phyloP scores from a whole-genome alignment of 73 alveolate species.

The Paramecium pentaurelia region DNA sequence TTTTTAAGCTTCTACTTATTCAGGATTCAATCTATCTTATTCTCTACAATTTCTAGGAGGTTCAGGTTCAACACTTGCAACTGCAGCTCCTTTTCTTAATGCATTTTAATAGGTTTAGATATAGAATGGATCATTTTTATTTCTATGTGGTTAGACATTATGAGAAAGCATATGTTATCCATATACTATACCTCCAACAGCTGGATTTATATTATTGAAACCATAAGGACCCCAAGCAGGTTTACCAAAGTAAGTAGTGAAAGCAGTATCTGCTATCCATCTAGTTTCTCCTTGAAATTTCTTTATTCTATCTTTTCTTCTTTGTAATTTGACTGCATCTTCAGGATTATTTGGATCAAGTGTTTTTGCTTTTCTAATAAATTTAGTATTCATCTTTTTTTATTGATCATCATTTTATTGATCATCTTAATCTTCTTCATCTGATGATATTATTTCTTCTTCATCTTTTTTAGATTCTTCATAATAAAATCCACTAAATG shows the following conservation, averaged over 20 bases:
- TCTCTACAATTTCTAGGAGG: slow-evolving; percentile 86
- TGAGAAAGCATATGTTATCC: slow-evolving; percentile 95
- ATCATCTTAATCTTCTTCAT: neutral
- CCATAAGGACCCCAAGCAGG: slow-evolving; percentile 98
- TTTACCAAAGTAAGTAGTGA: slow-evolving; percentile 94
- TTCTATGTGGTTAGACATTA: slow-evolving; percentile 91
- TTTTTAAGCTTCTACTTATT: slow-evolving; percentile 53
- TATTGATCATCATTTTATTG: neutral
- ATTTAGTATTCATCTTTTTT: slow-evolving; percentile 36
- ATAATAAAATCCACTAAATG: neutral
- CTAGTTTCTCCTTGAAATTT: slow-evolving; percentile 86
- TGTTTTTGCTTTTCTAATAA: slow-evolving; percentile 18
- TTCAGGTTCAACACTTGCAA: slow-evolving; percentile 66
- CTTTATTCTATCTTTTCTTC: slow-evolving; percentile 73
- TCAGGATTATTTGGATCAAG: slow-evolving; percentile 55
- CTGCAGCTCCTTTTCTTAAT: slow-evolving; percentile 73
- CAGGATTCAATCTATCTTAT: slow-evolving; percentile 76
- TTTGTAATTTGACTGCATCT: slow-evolving; percentile 29
- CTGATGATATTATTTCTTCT: neutral
- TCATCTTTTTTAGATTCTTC: neutral
- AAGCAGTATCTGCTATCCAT: slow-evolving; percentile 95
- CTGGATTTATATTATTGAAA: slow-evolving; percentile 89
- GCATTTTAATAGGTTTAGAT: slow-evolving; percentile 88
- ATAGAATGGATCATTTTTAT: slow-evolving; percentile 88
- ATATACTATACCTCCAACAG: slow-evolving; percentile 92